Evolutionary conservation across 2,329 filamentous ascomycete species (phyloP).

Genomic region (Blastomyces gilchristii): DNA sequence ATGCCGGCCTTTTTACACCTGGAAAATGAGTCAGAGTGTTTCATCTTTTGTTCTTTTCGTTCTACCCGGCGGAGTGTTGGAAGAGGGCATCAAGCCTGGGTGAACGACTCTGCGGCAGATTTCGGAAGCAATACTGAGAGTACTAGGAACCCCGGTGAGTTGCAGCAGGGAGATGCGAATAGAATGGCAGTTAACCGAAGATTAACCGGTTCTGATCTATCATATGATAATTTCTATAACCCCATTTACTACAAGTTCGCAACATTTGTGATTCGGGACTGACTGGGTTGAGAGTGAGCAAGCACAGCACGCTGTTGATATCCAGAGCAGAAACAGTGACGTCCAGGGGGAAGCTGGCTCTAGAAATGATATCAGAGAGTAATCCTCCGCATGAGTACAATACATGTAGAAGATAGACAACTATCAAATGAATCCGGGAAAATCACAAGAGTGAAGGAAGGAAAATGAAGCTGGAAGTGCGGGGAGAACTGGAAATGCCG

Average conservation of each 20-base stretch:
- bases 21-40: background rate
- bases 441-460: background rate
- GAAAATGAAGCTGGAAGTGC: background rate
- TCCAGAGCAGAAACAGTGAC: background rate
- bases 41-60: background rate
- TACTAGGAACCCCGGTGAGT: background rate
- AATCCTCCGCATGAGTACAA: background rate
- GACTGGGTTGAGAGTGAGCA: background rate
- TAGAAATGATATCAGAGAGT: background rate
- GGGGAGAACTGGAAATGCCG: background rate
- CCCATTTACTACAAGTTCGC: background rate
- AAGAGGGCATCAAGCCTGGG: background rate
- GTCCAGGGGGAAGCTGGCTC: background rate
- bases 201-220: background rate
- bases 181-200: background rate
- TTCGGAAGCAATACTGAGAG: background rate
- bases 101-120: background rate
- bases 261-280: background rate
- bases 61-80: background rate
- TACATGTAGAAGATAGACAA: background rate
- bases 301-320: background rate
- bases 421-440: background rate
- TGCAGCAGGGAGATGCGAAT: background rate
- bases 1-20: background rate
- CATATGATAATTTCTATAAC: background rate